Evolutionary conservation across 345 rosid species (phyloP), one percentile per base, ranked within the genome.

Genomic region (Murraya paniculata): DNA sequence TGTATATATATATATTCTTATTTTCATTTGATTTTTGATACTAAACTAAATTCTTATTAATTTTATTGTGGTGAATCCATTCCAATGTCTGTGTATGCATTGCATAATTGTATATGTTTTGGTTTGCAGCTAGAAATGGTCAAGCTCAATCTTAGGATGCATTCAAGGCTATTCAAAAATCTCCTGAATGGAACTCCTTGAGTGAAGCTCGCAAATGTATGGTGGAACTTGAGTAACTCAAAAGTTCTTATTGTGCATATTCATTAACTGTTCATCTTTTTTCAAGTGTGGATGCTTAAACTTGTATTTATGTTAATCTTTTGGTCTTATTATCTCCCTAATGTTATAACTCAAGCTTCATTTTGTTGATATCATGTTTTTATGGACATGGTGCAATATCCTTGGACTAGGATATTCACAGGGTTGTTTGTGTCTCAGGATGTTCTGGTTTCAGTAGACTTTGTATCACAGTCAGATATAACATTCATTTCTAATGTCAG

Each of bases 71-170:
- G 48, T 41, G 14, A 10, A 41, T 41, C 48, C 48, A 10, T 41
- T 10, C 48, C 48, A 10, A 41, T 2, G 48, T 41, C 48, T 41
- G 14, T 41, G 14, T 7, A 7, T 10, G 55, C 25, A n/a, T 13
- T 13, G 55, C 19, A 48, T 48, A 48, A 48, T 41, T 13, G 56
- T 50, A 14, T 18, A 9, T 16, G 56, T 50, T n/a, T 79, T 41
- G 28, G 6, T 72, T 27, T 86, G 80, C 91, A 92, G 95, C 92
- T 91, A 31, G 94, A 92, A 77, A 94, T 89, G 36, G 97, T 94
- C 57, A 91, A 89, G 71, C 92, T 94, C 58, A 80, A 80, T 84
- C 94, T 92, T 11, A 89, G 91, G 86, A 86, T 84, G 95, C 98
- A 4, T 90, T 92, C 82, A 88, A 85, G 81, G 91, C 91, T 76